Evolutionary conservation across 345 rosid genomes (phyloP), one percentile per base, ranked within the genome.

Genomic region (Hibiscus syriacus): DNA sequence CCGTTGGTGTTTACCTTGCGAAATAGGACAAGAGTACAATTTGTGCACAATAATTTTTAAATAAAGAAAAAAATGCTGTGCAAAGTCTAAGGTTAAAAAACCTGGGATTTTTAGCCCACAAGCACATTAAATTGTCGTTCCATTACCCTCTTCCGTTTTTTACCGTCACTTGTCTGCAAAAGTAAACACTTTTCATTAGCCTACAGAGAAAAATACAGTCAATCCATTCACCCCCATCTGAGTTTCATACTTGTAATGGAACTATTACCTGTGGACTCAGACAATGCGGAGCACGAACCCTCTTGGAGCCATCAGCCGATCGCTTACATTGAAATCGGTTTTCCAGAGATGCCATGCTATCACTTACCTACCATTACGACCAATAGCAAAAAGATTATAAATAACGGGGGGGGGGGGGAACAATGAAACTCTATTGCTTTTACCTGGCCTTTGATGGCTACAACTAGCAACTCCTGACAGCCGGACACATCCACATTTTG

Each of bases 281-380:
- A 71, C 76, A 78, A 71, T 76, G 78, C 14, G 88, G 89, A 64
- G 86, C 92, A 27, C 76, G 85, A 32, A 94, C 79, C 79, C 99
- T 85, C 80, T 94, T 94, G 5, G 96, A 91, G 30, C 91, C 90
- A 84, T 91, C 99, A 3, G 95, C 90, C 67, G 84, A 71, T 17
- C 91, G 97, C 78, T 87, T 94, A 57, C 55, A 71, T 39, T 86
- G 85, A 75, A 81, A 74, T 66, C 85, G 82, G 71, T 73, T 79
- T 77, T 87, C 99, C 54, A 62, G 19, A 11, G 74, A 69, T n/a
- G 73, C 75, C 1, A 26, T 68, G 55, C 76, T 76, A 34, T 80
- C 71, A 1, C 73, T 80, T 30, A 89, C 89, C 99, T 93, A 52
- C 26, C 16, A 52, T 52, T 22, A 77, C 53, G 49, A 66, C 67